Percentiles rank a stretch among this genome's conserved stretches.
These are phyloP conservation scores for Ambispora gerdemannii DNA, from an alignment of 192 early-diverging fungal species.

Conservation along the genomic window DNA sequence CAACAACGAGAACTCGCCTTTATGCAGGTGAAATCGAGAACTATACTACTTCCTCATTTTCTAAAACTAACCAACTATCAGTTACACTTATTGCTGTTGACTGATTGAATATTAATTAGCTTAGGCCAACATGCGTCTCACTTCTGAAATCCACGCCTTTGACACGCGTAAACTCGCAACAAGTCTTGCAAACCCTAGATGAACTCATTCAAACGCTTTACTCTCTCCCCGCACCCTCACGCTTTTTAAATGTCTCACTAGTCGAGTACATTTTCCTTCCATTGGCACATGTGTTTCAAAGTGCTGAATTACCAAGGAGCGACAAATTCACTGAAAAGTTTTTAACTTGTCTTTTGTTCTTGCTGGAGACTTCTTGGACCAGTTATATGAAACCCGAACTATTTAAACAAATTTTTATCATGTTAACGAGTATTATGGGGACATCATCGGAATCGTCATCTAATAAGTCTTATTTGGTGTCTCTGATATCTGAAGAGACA, in stretches of 20 bases:
- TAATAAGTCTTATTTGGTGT: not conserved
- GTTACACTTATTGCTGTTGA: not conserved
- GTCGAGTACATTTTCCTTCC: slow-evolving; percentile 33
- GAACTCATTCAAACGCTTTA: slow-evolving; percentile 11
- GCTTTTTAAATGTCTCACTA: slow-evolving; percentile 19
- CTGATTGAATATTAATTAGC: not conserved
- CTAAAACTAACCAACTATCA: not conserved
- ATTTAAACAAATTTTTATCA: slow-evolving; percentile 28
- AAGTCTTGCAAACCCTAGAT: not conserved
- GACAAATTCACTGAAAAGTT: slow-evolving; percentile 32
- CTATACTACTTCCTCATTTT: not conserved
- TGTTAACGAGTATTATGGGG: slow-evolving; percentile 28
- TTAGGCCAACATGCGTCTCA: slow-evolving; percentile 29
- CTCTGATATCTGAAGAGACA: slow-evolving; percentile 34
- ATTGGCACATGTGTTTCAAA: slow-evolving; percentile 22
- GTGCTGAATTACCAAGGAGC: not conserved
- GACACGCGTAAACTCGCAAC: not conserved
- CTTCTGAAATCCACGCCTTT: slow-evolving; percentile 5
- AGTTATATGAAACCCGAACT: slow-evolving; percentile 11
- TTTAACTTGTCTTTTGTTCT: slow-evolving; percentile 28
- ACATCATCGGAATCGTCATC: slow-evolving; percentile 3
- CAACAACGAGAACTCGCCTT: not conserved
- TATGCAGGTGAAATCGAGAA: not conserved
- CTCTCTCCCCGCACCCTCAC: slow-evolving; percentile 3
- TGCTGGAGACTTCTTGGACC: slow-evolving; percentile 22